Conservation (phyloP, 306 rosid species). For the Prunus kanzakura region DNA sequence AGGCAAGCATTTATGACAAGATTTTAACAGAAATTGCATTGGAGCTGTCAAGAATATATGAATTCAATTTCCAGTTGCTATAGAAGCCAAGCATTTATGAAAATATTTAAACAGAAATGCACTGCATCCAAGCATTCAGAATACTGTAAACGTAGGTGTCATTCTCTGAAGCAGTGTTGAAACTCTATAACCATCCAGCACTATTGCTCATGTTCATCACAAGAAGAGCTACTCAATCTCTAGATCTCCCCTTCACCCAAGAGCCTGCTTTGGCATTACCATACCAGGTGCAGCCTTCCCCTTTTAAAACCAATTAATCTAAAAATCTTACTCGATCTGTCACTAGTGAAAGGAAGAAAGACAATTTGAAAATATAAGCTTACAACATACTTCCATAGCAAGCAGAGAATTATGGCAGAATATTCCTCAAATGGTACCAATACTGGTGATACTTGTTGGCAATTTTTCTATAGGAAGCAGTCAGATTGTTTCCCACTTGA, state of each 20-base stretch:
- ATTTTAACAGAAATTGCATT: not conserved
- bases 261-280: not conserved
- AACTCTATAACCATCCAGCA: not conserved
- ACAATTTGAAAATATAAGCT: not conserved
- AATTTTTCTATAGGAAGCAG: not conserved
- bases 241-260: not conserved
- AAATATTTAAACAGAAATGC: not conserved
- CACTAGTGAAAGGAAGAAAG: not conserved
- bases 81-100: not conserved
- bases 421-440: not conserved
- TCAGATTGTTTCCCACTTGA: conserved; percentile 1
- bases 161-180: not conserved
- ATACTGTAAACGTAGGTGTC: not conserved
- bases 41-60: not conserved
- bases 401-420: not conserved
- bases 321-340: not conserved
- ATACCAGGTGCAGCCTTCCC: not conserved
- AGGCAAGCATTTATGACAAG: not conserved
- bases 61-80: not conserved
- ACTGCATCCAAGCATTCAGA: not conserved
- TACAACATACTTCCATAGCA: not conserved
- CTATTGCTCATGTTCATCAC: not conserved
- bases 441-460: not conserved
- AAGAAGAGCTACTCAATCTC: not conserved
- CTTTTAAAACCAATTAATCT: not conserved